A percentile compares a stretch with the other conserved stretches of the same genome.
Evolutionary conservation across 805 yeast species (phyloP).

Genomic region (Saccharomyces jurei): DNA sequence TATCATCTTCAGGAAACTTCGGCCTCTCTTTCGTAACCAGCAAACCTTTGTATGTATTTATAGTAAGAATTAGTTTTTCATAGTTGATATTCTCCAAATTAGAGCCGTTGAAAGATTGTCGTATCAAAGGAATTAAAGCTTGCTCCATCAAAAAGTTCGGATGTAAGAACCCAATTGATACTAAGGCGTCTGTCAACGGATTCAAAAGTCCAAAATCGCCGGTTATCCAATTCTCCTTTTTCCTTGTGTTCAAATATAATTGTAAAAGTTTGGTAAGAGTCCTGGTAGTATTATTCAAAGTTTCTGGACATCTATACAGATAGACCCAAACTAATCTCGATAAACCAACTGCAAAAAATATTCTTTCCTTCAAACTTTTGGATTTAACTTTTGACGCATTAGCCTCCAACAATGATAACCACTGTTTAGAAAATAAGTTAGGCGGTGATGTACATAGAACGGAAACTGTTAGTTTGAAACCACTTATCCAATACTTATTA

Average conservation of each 20-base stretch:
- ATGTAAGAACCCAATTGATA: slow-evolving; percentile 72
- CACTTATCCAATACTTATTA: slow-evolving; percentile 54
- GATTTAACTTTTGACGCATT: slow-evolving; percentile 57
- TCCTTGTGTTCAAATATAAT: slow-evolving; percentile 44
- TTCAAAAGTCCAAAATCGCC: slow-evolving; percentile 53
- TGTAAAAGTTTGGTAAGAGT: slow-evolving; percentile 60
- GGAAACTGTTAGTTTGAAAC: slow-evolving; percentile 61
- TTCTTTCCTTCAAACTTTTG: slow-evolving; percentile 44
- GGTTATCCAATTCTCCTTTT: slow-evolving; percentile 70
- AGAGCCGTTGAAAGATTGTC: slow-evolving; percentile 48
- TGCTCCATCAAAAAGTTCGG: slow-evolving; percentile 74
- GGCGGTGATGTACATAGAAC: slow-evolving; percentile 74
- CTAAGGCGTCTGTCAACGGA: slow-evolving; percentile 63
- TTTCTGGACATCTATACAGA: slow-evolving; percentile 76
- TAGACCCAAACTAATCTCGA: slow-evolving; percentile 86
- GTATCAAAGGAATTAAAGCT: slow-evolving; percentile 62
- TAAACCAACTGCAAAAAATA: slow-evolving; percentile 53
- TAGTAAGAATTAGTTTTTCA: slow-evolving; percentile 63
- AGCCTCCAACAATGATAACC: slow-evolving; percentile 64
- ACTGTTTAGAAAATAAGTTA: slow-evolving; percentile 58
- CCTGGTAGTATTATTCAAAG: slow-evolving; percentile 78
- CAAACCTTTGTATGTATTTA: slow-evolving; percentile 64
- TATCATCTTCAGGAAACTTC: slow-evolving; percentile 52
- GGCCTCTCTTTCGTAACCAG: slow-evolving; percentile 65
- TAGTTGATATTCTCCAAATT: slow-evolving; percentile 55